phyloP scores from a whole-genome alignment of 1,284 basidiomycete genomes.

The Cutaneotrichosporon cyanovorans region DNA sequence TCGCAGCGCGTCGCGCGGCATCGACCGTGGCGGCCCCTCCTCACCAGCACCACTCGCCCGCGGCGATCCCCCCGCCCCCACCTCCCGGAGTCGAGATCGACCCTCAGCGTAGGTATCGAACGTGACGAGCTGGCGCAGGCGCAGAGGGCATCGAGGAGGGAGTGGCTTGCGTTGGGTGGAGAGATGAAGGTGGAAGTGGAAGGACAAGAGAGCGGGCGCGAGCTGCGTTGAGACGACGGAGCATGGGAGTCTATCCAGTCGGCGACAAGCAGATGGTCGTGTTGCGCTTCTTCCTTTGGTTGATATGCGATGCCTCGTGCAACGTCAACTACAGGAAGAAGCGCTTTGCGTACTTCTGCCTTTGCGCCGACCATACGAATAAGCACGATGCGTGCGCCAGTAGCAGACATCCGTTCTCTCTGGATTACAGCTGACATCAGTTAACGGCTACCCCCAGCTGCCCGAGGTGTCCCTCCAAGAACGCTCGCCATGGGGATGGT shows the following conservation, averaged over 20 bases:
- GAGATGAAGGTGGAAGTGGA: not conserved
- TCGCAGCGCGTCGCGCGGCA: not conserved
- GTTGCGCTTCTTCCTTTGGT: too few relatives aligned
- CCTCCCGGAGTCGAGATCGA: slow-evolving; percentile 38
- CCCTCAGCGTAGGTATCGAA: slow-evolving; percentile 37
- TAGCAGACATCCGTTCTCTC: too few relatives aligned
- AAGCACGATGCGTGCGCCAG: too few relatives aligned
- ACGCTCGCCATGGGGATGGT: slow-evolving; percentile 67
- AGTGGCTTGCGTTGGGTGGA: not conserved
- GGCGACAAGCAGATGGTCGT: too few relatives aligned
- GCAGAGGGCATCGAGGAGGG: not conserved
- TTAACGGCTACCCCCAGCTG: slow-evolving; percentile 64
- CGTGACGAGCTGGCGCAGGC: too few relatives aligned
- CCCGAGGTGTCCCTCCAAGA: slow-evolving; percentile 63
- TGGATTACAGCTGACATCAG: slow-evolving; percentile 20
- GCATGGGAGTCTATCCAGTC: too few relatives aligned
- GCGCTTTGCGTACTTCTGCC: too few relatives aligned
- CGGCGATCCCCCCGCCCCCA: slow-evolving; percentile 14
- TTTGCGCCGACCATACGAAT: too few relatives aligned
- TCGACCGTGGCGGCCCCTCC: slow-evolving; percentile 2
- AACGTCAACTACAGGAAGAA: too few relatives aligned
- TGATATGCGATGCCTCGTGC: too few relatives aligned
- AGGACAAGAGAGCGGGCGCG: too few relatives aligned
- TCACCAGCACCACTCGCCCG: slow-evolving; percentile 15
- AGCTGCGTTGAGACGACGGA: too few relatives aligned